Evolutionary conservation across 441 rosid species (phyloP).

Genomic region (Breynia disticha): DNA sequence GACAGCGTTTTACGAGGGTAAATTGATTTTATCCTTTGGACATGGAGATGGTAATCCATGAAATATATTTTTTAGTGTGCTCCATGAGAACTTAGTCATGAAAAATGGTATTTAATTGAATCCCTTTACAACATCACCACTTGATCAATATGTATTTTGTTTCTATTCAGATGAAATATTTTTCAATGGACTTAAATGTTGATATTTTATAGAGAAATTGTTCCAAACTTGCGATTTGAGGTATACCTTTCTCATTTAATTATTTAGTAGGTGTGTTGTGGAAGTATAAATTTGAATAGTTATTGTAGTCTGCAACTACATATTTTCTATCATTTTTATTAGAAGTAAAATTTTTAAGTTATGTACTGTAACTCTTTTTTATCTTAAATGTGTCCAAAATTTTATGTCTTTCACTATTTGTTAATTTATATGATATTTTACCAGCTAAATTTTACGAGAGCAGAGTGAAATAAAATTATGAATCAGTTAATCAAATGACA

Average conservation of each 20-base stretch:
- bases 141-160: slow-evolving; percentile 77
- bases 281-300: too few relatives aligned
- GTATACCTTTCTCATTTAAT: slow-evolving; percentile 21
- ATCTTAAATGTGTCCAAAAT: too few relatives aligned
- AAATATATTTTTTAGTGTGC: neutral
- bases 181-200: slow-evolving; percentile 74
- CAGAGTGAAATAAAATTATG: too few relatives aligned
- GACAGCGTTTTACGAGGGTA: slow-evolving; percentile 69
- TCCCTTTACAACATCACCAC: slow-evolving; percentile 58
- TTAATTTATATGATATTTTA: too few relatives aligned
- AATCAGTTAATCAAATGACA: too few relatives aligned
- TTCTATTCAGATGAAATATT: slow-evolving; percentile 49
- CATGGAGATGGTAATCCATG: slow-evolving; percentile 61
- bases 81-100: slow-evolving; percentile 1
- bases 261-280: too few relatives aligned
- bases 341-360: too few relatives aligned
- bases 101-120: slow-evolving; percentile 11
- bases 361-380: too few relatives aligned
- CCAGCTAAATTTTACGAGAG: too few relatives aligned
- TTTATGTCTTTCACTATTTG: too few relatives aligned
- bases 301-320: too few relatives aligned
- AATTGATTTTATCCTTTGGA: slow-evolving; percentile 73
- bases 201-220: slow-evolving; percentile 52
- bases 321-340: too few relatives aligned
- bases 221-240: slow-evolving; percentile 75